A percentile compares a stretch with the other conserved stretches of the same genome.
phyloP scores from a whole-genome alignment of 495 filamentous ascomycete genomes.

The Immersiella caudata region DNA sequence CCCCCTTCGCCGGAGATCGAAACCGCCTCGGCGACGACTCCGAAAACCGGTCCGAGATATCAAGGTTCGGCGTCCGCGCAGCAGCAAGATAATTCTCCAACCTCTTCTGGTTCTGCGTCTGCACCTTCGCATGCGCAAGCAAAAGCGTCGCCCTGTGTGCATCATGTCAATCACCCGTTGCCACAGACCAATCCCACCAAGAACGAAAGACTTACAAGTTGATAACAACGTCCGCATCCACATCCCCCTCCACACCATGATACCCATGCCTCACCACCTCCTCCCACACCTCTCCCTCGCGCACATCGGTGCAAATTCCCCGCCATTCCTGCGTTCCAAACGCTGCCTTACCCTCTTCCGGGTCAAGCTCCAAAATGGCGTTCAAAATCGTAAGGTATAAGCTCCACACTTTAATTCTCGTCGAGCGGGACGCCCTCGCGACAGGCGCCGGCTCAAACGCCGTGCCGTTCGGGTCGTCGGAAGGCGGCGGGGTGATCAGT shows the following conservation, averaged over 20 bases:
- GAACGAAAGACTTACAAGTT: constrained; percentile 65
- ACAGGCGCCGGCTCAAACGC: constrained; percentile 64
- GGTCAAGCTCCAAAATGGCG: constrained; percentile 80
- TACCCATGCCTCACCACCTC: constrained; percentile 86
- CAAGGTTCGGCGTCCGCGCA: constrained; percentile 67
- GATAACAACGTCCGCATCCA: constrained; percentile 93
- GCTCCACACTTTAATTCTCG: constrained; percentile 94
- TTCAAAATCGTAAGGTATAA: constrained; percentile 92
- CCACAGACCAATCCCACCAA: background rate
- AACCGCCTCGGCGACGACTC: constrained; percentile 29
- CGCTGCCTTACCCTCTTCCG: constrained; percentile 84
- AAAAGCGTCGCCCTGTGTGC: constrained; percentile 73
- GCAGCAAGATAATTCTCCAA: constrained; percentile 90
- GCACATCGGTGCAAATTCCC: constrained; percentile 73
- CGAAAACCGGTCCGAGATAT: constrained; percentile 62
- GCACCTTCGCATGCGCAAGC: constrained; percentile 80
- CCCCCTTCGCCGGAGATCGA: constrained; percentile 41
- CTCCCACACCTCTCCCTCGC: constrained; percentile 89
- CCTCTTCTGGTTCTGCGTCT: constrained; percentile 78
- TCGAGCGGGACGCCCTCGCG: constrained; percentile 69
- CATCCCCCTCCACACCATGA: constrained; percentile 79
- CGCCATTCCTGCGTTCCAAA: constrained; percentile 87
- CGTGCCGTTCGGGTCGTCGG: constrained; percentile 38
- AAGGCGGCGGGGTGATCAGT: constrained; percentile 60
- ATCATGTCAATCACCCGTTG: constrained; percentile 22